Percentiles rank a stretch among this genome's conserved stretches.
These are phyloP conservation scores for Colletotrichum limetticola DNA, from an alignment of 2,329 filamentous ascomycete species.

Conservation along the genomic window DNA sequence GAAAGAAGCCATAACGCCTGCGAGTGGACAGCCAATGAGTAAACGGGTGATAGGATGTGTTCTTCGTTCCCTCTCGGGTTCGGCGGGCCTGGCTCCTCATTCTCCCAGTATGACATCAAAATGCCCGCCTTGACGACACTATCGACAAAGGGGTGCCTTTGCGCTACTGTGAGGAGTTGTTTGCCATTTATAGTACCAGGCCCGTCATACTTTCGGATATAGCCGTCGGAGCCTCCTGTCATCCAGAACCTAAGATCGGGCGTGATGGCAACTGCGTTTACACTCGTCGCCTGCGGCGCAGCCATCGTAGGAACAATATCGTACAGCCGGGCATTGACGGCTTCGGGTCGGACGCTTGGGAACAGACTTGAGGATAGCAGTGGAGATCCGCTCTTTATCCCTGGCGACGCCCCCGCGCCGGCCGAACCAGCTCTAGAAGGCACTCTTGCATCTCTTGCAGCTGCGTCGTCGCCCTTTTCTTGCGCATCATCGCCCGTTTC, in stretches of 20 bases:
- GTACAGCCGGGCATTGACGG: slow-evolving; percentile 82
- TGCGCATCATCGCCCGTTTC: slow-evolving; percentile 45
- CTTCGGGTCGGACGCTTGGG: slow-evolving; percentile 75
- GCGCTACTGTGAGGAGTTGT: slow-evolving; percentile 90
- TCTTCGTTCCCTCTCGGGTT: slow-evolving; percentile 63
- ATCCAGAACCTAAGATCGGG: slow-evolving; percentile 96
- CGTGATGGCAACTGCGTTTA: slow-evolving; percentile 92
- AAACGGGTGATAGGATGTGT: slow-evolving; percentile 84
- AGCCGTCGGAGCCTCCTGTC: slow-evolving; percentile 92
- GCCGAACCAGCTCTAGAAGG: slow-evolving; percentile 41
- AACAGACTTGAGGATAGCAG: slow-evolving; percentile 31
- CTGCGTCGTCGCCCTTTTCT: slow-evolving; percentile 42
- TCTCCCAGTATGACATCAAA: slow-evolving; percentile 97
- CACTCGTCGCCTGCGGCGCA: slow-evolving; percentile 92
- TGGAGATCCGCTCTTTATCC: slow-evolving; percentile 14
- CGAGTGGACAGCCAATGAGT: slow-evolving; percentile 91
- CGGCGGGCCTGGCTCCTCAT: slow-evolving; percentile 76
- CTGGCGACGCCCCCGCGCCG: slow-evolving; percentile 26
- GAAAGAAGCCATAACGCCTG: slow-evolving; percentile 92
- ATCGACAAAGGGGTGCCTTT: slow-evolving; percentile 96
- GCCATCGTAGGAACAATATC: slow-evolving; percentile 98
- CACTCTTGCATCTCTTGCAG: slow-evolving; percentile 51
- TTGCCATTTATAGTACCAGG: slow-evolving; percentile 95
- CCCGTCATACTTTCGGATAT: slow-evolving; percentile 97
- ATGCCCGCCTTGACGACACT: slow-evolving; percentile 96